Evolutionary conservation across 2,329 filamentous ascomycete genomes (phyloP), one percentile per base, ranked within the genome.

Genomic region (Diaporthe aspalathi): DNA sequence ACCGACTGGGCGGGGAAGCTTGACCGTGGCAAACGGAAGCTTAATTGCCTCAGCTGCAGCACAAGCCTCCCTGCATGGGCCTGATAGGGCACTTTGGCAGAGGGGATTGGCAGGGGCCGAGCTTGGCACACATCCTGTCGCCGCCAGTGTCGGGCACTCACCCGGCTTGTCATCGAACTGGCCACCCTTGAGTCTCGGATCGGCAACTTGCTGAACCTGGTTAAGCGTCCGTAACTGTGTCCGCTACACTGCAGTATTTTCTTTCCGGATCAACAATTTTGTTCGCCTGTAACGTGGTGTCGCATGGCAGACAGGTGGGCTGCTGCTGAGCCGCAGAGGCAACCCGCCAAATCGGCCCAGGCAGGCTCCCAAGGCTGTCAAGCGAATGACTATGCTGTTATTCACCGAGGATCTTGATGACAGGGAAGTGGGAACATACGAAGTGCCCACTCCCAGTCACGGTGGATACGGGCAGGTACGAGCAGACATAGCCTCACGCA

Each of bases 1-100:
- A 47, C 57, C 57, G 57, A 63, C 57, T 63, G 40, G 57, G 57
- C 57, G 40, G 57, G 43, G 57, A 63, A 63, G 57, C 57, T 49
- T 63, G 57, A 49, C 43, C 11, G 57, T 63, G 57, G 57, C 43
- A 20, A 62, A 43, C 5, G 29, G 57, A 63, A 63, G 57, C 57
- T 63, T 63, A n/a, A 22, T 16, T 32, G 57, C 57, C 56, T 47
- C 27, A 20, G 40, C 57, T 45, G 56, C 38, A 24, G 38, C 56
- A 29, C 38, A 40, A 14, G 22, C 22, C n/a, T 32, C 24, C 17
- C 57, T 63, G 57, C 43, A 35, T 17, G 5, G 57, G 40, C 43
- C n/a, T n/a, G n/a, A n/a, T n/a, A n/a, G n/a, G n/a, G n/a, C n/a
- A 35, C 40, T 32, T 47, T 49, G 57, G 57, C 40, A 32, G 11